A percentile compares a stretch with the other conserved stretches of the same genome.
Conservation (phyloP, 176 grass and related monocot species). For the Saccharum spontaneum region DNA sequence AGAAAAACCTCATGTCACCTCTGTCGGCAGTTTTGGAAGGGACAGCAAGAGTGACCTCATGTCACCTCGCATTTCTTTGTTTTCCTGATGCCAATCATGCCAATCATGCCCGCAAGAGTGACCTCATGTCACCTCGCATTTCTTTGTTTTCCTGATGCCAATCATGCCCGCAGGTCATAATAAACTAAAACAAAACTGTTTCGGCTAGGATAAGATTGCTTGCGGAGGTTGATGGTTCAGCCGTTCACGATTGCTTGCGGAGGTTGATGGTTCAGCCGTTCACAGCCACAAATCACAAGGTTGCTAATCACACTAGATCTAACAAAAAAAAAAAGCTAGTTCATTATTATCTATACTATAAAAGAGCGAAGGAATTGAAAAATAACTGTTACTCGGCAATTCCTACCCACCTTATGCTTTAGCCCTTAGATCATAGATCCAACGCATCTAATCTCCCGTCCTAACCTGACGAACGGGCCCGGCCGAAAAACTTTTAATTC, state of each 20-base stretch:
- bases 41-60: background rate
- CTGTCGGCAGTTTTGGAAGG: background rate
- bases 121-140: background rate
- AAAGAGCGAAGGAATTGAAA: no score
- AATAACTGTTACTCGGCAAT: no score
- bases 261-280: background rate
- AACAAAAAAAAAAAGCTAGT: background rate
- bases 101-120: no score
- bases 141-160: background rate
- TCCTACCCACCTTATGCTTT: no score
- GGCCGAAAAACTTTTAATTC: no score
- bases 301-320: background rate
- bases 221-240: background rate
- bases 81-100: conserved; percentile 2
- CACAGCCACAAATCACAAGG: background rate
- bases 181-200: background rate
- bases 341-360: no score
- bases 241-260: no score
- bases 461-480: no score
- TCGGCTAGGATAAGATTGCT: background rate
- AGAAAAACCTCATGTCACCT: no score
- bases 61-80: background rate
- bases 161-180: no score
- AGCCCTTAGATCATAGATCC: no score
- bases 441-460: no score